Base-by-base conservation (phyloP, 345 rosid genomes). In the Euclidium syriacum region DNA sequence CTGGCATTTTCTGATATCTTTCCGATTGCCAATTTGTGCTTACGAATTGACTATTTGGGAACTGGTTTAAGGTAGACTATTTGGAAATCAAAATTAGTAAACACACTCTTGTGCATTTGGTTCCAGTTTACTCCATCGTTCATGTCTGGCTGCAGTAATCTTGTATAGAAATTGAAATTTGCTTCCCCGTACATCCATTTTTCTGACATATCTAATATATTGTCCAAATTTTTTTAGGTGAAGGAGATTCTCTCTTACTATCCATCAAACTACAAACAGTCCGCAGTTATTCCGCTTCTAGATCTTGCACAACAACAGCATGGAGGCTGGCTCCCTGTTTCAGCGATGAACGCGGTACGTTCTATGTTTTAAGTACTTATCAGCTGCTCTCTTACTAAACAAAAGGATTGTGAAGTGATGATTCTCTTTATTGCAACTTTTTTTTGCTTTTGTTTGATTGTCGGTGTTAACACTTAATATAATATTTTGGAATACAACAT, bases 251-350 rank as follows among this genome's bases (percentile, higher is more conserved):
- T 95, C 52, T 90, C 98, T 71, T 91, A 90, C 75, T 95, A 90
- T 67, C 99, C 99, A 12, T 78, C 96, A 53, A 95, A 95, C 74
- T 95, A 95, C 83, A 88, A 95, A 84, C 99, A 90, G 80, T 90
- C 99, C 7, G 95, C 96, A 3, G 99, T 88, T 43, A 95, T 95
- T 73, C 91, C 96, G 49, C 79, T 95, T 58, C 86, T 95, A 52
- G 99, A 95, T 81, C 98, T 95, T 74, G 99, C 98, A 25, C 98
- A 95, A 58, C 98, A 90, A 86, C 99, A 95, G 75, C 96, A 95
- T 85, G 98, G 99, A 71, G 98, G 98, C 4, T 90, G 99, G 99
- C 95, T 95, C 29, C 96, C 99, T 52, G 98, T 95, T 68, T 95
- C 99, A 4, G 99, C 99, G 17, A 90, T 95, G 99, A 87, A 95